Conservation (phyloP, 176 grass and related monocot species). For the Rhynchospora pubera region DNA sequence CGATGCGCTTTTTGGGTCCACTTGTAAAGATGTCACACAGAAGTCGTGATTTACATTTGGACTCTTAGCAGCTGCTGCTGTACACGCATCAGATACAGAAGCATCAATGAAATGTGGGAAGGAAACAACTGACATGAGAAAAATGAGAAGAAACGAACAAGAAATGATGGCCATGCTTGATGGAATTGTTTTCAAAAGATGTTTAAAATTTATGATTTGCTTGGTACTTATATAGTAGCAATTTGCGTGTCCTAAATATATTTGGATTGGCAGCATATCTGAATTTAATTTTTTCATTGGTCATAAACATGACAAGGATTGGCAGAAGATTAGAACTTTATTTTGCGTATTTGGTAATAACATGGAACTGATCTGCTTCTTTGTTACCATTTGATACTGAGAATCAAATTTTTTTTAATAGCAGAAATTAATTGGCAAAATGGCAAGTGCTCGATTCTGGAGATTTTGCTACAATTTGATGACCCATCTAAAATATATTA, state of each 20-base stretch:
- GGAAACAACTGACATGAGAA: neutral
- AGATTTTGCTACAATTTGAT: neutral
- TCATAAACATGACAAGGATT: neutral
- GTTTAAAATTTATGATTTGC: neutral
- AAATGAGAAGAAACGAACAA: neutral
- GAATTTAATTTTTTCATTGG: neutral
- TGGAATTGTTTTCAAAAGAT: neutral
- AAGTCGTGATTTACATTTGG: conserved; percentile 43
- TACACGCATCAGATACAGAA: conserved; percentile 11
- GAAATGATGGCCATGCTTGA: neutral
- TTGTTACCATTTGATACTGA: neutral
- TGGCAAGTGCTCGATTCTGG: neutral
- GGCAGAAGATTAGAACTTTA: neutral
- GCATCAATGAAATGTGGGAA: neutral
- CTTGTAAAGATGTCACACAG: conserved; percentile 38
- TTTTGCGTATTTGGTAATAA: conserved; percentile 7
- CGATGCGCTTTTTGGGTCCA: neutral
- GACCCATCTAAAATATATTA: too few relatives aligned
- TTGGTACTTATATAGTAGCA: neutral
- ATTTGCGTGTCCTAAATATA: neutral
- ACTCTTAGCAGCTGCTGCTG: neutral
- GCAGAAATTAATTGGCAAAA: too few relatives aligned
- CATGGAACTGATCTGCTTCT: neutral
- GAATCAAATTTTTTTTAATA: neutral
- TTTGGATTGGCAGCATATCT: conserved; percentile 1